These are phyloP conservation scores for Annulohypoxylon moriforme DNA, from an alignment of 495 filamentous ascomycete species.

Conservation along the genomic window DNA sequence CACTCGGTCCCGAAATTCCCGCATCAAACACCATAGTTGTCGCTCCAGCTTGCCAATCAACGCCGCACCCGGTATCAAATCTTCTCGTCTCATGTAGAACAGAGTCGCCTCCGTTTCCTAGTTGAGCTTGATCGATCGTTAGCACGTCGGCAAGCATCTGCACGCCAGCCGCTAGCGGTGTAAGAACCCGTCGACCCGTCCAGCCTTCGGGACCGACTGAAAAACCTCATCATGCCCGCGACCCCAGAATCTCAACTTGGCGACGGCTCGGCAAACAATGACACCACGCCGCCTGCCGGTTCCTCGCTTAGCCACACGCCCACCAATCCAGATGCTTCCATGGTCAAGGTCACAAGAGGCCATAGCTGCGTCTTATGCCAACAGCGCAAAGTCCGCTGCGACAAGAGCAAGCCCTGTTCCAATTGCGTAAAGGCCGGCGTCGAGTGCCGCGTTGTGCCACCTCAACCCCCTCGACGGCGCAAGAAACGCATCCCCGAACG, in stretches of 20 bases:
- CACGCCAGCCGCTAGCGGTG: slow-evolving; percentile 36
- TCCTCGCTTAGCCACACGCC: slow-evolving; percentile 50
- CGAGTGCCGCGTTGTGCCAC: slow-evolving; percentile 70
- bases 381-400: slow-evolving; percentile 75
- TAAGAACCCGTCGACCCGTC: slow-evolving; percentile 36
- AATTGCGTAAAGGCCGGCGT: slow-evolving; percentile 71
- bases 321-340: slow-evolving; percentile 49
- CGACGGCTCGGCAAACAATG: slow-evolving; percentile 47
- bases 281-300: slow-evolving; percentile 49
- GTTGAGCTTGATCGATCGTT: slow-evolving; percentile 39
- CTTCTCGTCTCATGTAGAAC: slow-evolving; percentile 46
- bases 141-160: slow-evolving; percentile 27
- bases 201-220: slow-evolving; percentile 47
- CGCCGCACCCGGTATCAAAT: slow-evolving; percentile 28
- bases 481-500: slow-evolving; percentile 67
- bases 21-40: slow-evolving; percentile 32
- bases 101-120: slow-evolving; percentile 40
- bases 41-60: slow-evolving; percentile 42
- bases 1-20: slow-evolving; percentile 46
- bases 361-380: slow-evolving; percentile 74
- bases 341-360: slow-evolving; percentile 63
- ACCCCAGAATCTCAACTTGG: slow-evolving; percentile 50
- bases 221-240: slow-evolving; percentile 44
- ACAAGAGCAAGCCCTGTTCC: slow-evolving; percentile 71
- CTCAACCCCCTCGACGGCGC: slow-evolving; percentile 67